These are phyloP conservation scores for Lecanicillium sp. DNA, from an alignment of 2,329 filamentous ascomycete genomes.

Conservation along the genomic window DNA sequence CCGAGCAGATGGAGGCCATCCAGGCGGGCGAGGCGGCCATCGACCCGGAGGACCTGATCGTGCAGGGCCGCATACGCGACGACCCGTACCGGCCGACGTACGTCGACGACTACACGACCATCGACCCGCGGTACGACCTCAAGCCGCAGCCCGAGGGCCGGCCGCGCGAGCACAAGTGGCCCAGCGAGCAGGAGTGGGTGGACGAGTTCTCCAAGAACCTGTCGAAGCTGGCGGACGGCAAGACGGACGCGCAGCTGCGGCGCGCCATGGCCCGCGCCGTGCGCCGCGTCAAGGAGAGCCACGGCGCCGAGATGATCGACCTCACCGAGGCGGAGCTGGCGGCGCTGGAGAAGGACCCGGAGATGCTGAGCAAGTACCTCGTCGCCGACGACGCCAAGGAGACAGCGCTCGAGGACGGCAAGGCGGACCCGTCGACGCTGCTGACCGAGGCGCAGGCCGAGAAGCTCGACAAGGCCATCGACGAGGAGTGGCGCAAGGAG, in stretches of 20 bases:
- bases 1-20: conserved; percentile 75
- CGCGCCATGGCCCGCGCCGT: conserved; percentile 37
- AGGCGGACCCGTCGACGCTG: conserved; percentile 19
- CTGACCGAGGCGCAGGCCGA: conserved; percentile 30
- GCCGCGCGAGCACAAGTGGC: conserved; percentile 51
- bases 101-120: conserved; percentile 73
- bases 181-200: conserved; percentile 52
- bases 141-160: conserved; percentile 44
- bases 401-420: conserved; percentile 18
- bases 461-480: conserved; percentile 33
- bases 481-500: conserved; percentile 32
- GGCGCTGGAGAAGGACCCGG: conserved; percentile 34
- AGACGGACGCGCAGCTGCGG: conserved; percentile 36
- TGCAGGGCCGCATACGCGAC: conserved; percentile 63
- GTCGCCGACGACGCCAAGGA: conserved; percentile 25
- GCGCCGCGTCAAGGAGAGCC: conserved; percentile 35
- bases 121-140: conserved; percentile 74
- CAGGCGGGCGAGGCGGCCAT: conserved; percentile 74
- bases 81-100: conserved; percentile 71
- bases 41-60: conserved; percentile 64
- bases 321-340: conserved; percentile 44
- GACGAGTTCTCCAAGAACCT: conserved; percentile 50
- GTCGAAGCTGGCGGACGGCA: conserved; percentile 35
- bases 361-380: conserved; percentile 33
- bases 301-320: conserved; percentile 39